Percentiles rank a stretch among this genome's conserved stretches.
These are phyloP conservation scores for Arthrinium puccinioides DNA, from an alignment of 2,329 filamentous ascomycete species.

Conservation along the genomic window DNA sequence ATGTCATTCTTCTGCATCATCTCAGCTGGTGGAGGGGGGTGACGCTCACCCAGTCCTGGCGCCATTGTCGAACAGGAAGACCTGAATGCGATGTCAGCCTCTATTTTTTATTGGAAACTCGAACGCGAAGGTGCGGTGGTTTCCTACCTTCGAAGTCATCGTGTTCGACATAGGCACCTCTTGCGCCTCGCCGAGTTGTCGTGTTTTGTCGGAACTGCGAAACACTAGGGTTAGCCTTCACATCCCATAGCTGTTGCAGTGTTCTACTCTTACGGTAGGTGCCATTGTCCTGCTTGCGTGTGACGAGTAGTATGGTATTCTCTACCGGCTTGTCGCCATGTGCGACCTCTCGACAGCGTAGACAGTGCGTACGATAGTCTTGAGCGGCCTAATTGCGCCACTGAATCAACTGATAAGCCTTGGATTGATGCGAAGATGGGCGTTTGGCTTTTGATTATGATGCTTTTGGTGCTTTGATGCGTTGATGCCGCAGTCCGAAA, in stretches of 20 bases:
- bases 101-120: background rate
- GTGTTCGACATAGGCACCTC: conserved; percentile 49
- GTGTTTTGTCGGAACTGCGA: conserved; percentile 20
- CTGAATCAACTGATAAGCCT: too few species aligned
- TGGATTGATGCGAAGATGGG: too few species aligned
- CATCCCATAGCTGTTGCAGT: background rate
- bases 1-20: conserved; percentile 55
- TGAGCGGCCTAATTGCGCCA: too few species aligned
- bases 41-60: conserved; percentile 61
- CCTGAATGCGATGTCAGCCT: conserved; percentile 41
- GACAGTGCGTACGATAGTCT: too few species aligned
- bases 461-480: too few species aligned
- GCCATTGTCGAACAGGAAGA: conserved; percentile 86
- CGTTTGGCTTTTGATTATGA: too few species aligned
- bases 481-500: too few species aligned
- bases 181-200: conserved; percentile 50
- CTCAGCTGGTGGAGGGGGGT: conserved; percentile 60
- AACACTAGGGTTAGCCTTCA: background rate
- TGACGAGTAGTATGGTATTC: too few species aligned
- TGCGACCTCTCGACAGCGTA: too few species aligned
- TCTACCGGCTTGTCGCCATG: too few species aligned
- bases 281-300: too few species aligned
- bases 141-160: conserved; percentile 52
- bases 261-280: background rate
- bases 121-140: background rate